Evolutionary conservation across 148 eudicot genomes (phyloP), one percentile per base, ranked within the genome.

Genomic region (Rhododendron vialii): DNA sequence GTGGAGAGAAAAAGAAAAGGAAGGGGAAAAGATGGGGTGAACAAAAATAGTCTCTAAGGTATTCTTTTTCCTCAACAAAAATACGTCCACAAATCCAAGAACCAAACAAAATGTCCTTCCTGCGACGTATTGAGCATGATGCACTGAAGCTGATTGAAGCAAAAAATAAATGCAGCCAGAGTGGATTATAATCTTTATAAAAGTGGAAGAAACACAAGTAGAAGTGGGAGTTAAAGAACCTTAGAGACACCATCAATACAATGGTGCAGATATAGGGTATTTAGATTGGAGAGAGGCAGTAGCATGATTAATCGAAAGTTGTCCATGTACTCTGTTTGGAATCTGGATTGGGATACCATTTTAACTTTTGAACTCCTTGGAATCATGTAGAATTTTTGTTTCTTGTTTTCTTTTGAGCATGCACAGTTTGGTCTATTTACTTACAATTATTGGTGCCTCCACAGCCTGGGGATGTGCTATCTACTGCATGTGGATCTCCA

Each of bases 401-500:
- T 67, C 74, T 10, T 67, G 36, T 4, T 67, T 41, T 67, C 74
- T 67, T 71, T 33, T 30, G 76, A 30, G 41, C 8, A 71, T 30
- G 38, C 18, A 13, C 15, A 18, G 20, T 30, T 30, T 71, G 38
- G 38, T 14, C 76, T 33, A 71, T 71, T 33, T 71, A 71, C 41
- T 65, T 71, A 33, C 15, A 30, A 71, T 71, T 33, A 33, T 71
- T 14, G 76, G 76, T 71, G 41, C 20, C 38, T 71, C 76, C 38
- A 71, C 85, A 86, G 88, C 93, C 91, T 11, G 92, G 90, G 80
- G 81, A 85, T 45, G 86, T 93, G 74, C 86, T 93, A 69, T 85
- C 88, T 26, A 86, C 88, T 17, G 85, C 85, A 0, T 86, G 88
- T 76, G 88, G 88, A 55, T 86, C 88, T 76, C 85, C 88, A 57